Evolutionary conservation across 2,329 filamentous ascomycete genomes (phyloP), one percentile per base, ranked within the genome.

Genomic region (Nigrograna mackinnonii): DNA sequence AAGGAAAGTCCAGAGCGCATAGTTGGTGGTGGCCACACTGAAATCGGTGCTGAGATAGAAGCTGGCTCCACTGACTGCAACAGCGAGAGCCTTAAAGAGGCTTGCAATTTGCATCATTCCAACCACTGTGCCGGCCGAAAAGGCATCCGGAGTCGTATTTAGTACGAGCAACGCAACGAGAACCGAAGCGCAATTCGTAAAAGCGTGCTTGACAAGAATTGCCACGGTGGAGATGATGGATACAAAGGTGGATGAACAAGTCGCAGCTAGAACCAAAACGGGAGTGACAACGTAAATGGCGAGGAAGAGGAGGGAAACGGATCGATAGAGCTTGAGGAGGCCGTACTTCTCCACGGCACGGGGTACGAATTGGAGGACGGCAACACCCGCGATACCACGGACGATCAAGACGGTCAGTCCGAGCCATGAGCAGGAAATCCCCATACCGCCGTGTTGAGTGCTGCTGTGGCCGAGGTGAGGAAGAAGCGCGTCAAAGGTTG

Each of bases 401-500:
- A 75, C 64, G 20, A 67, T 49, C n/a, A 74, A 59, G 12, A 75
- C 66, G 17, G 71, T 65, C 12, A 70, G 54, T 22, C 65, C 67
- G 33, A 76, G 62, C 65, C 68, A 73, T 14, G 66, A 63, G 60
- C 73, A 77, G 7, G 73, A 64, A 26, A 76, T 64, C 22, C 72
- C 72, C 59, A 76, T 71, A 26, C 73, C 73, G 35, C 70, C 72
- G 35, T 71, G 61, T 32, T 69, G 62, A 24, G 69, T 68, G 48
- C 64, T 68, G 45, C 67, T 73, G 55, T 76, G 74, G 34, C 71
- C 72, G 21, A 76, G 66, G 47, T 76, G 72, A 4, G 73, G 73
- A 3, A 76, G 69, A 4, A 77, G 61, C 17, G 72, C 67, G 42
- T 76, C 73, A 44, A 76, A 82, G 34, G 78, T 79, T 2, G 72